A percentile compares a stretch with the other conserved stretches of the same genome.
These are phyloP conservation scores for Apiospora koreana DNA, from an alignment of 2,329 filamentous ascomycete genomes.

Conservation along the genomic window DNA sequence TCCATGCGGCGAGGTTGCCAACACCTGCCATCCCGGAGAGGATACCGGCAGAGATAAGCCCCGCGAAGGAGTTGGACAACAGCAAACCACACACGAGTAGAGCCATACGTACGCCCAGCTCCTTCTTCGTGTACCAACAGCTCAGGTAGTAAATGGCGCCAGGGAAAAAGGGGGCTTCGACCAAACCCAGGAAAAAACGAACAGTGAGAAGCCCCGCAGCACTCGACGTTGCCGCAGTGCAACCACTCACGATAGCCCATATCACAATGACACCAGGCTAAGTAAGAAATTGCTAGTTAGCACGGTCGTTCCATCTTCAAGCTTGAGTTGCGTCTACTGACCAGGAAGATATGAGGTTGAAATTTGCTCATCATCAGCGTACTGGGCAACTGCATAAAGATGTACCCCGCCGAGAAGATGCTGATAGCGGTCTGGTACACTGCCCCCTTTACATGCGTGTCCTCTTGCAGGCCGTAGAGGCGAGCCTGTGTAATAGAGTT, in stretches of 20 bases:
- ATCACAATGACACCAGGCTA: constrained; percentile 34
- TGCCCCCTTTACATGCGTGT: neutral
- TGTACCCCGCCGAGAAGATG: constrained; percentile 5
- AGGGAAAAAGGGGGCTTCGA: constrained; percentile 50
- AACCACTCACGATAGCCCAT: constrained; percentile 49
- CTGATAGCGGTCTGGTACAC: neutral
- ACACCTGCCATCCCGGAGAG: constrained; percentile 14
- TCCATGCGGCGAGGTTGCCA: constrained; percentile 30
- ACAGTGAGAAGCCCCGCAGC: constrained; percentile 41
- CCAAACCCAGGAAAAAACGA: constrained; percentile 45
- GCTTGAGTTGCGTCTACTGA: neutral
- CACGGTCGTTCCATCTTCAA: neutral
- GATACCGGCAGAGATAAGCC: constrained; percentile 15
- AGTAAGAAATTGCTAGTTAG: neutral
- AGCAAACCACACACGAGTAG: neutral
- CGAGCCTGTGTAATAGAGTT: neutral
- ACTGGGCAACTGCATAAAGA: neutral
- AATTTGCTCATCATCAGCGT: neutral
- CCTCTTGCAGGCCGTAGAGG: neutral
- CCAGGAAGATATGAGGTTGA: neutral
- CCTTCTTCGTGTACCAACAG: constrained; percentile 9
- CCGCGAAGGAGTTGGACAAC: constrained; percentile 17
- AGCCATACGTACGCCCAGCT: constrained; percentile 3
- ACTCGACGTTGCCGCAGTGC: constrained; percentile 46
- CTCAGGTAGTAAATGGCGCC: constrained; percentile 29